Evolutionary conservation across 768 basidiomycete species (phyloP).

Genomic region (Termitomyces sp.): DNA sequence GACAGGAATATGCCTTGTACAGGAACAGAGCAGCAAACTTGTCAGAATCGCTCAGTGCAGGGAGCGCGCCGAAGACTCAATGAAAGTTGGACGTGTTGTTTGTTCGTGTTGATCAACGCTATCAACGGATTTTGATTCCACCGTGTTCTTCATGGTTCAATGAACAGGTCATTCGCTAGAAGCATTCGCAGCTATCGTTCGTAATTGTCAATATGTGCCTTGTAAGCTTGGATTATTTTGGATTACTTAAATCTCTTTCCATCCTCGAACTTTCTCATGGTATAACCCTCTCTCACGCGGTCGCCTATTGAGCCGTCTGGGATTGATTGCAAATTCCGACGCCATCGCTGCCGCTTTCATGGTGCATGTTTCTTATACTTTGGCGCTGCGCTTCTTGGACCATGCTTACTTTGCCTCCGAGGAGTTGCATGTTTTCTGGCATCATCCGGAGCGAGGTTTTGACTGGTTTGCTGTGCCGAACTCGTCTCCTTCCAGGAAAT

Average conservation of each 20-base stretch:
- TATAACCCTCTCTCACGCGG: neutral
- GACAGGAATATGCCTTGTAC: neutral
- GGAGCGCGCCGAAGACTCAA: neutral
- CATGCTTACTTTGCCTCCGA: neutral
- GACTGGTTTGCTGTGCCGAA: neutral
- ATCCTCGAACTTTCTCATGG: neutral
- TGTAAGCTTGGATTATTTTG: neutral
- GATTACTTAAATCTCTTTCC: neutral
- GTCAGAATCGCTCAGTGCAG: constrained; percentile 6
- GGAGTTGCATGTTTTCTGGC: neutral
- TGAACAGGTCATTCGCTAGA: constrained; percentile 9
- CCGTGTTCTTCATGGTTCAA: neutral
- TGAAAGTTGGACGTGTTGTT: constrained; percentile 10
- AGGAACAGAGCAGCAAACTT: constrained; percentile 8
- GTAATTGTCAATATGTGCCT: neutral
- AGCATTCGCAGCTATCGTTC: neutral
- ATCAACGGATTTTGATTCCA: neutral
- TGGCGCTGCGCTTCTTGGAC: neutral
- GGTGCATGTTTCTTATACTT: constrained; percentile 4
- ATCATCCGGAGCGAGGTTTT: neutral
- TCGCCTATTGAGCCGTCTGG: neutral
- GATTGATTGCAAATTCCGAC: constrained; percentile 1
- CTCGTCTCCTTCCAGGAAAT: neutral
- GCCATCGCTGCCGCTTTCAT: constrained; percentile 1
- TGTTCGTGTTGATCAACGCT: constrained; percentile 4